These are phyloP conservation scores for Cryptococcus sp. DNA, from an alignment of 1,284 basidiomycete genomes.

Conservation along the genomic window DNA sequence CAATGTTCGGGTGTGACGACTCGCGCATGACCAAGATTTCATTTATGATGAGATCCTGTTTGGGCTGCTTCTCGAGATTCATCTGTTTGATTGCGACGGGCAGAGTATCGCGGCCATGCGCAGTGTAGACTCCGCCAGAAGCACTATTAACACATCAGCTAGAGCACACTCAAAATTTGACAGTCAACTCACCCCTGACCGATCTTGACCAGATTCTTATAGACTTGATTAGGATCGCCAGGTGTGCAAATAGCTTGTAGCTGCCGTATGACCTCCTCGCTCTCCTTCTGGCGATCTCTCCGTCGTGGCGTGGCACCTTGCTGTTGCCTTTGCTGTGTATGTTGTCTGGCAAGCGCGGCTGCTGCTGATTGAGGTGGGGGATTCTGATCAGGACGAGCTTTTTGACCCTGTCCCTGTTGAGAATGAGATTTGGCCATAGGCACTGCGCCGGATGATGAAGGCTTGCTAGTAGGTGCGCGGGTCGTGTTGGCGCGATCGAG, in stretches of 20 bases:
- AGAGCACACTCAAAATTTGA: not conserved
- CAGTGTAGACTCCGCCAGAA: conserved; percentile 96
- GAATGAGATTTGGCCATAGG: conserved; percentile 45
- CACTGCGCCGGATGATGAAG: conserved; percentile 24
- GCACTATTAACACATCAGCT: conserved; percentile 60
- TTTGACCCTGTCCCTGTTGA: conserved; percentile 33
- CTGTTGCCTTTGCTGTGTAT: conserved; percentile 36
- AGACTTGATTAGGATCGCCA: conserved; percentile 92
- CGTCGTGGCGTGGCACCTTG: conserved; percentile 69
- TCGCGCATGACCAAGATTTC: conserved; percentile 99
- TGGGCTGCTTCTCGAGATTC: conserved; percentile 99
- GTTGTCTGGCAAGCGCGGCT: conserved; percentile 37
- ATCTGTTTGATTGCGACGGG: conserved; percentile 99
- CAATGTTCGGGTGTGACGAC: conserved; percentile 93
- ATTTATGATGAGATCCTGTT: conserved; percentile 99
- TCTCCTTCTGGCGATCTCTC: conserved; percentile 78
- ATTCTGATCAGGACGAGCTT: conserved; percentile 22
- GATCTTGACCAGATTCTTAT: conserved; percentile 91
- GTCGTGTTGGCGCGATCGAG: conserved; percentile 56
- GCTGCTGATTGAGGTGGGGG: conserved; percentile 24
- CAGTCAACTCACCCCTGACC: conserved; percentile 78
- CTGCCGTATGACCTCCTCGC: conserved; percentile 86
- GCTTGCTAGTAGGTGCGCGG: conserved; percentile 37
- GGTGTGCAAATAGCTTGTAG: conserved; percentile 94
- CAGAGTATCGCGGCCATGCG: conserved; percentile 90